phyloP scores from a whole-genome alignment of 768 basidiomycete species.

The Amanita subjunquillea region DNA sequence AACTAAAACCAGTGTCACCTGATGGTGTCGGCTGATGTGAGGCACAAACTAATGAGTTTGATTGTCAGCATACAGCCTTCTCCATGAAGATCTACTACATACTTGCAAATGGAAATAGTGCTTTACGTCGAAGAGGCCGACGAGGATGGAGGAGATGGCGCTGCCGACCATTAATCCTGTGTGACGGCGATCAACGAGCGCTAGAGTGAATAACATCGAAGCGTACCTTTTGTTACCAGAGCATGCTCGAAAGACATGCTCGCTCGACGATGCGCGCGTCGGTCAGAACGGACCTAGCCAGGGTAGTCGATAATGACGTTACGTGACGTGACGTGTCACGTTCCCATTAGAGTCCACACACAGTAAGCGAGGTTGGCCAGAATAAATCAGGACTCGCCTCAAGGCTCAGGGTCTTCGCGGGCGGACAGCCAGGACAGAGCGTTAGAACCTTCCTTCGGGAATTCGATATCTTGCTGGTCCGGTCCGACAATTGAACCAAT shows the following conservation, averaged over 20 bases:
- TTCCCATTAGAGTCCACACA: not conserved
- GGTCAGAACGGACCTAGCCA: not conserved
- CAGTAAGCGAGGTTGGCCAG: not conserved
- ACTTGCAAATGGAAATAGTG: constrained; percentile 84
- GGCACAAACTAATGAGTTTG: constrained; percentile 53
- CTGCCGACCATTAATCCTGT: constrained; percentile 69
- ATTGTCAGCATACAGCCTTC: constrained; percentile 8
- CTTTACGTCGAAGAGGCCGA: constrained; percentile 77
- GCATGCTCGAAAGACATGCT: constrained; percentile 78
- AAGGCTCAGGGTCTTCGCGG: not conserved
- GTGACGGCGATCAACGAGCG: not conserved
- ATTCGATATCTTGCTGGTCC: not conserved
- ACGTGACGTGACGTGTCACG: constrained; percentile 1
- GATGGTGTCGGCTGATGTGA: constrained; percentile 83
- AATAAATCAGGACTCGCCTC: not conserved
- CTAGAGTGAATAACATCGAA: not conserved
- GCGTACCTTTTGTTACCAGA: constrained; percentile 71
- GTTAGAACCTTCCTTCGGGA: not conserved
- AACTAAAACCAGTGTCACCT: constrained; percentile 35
- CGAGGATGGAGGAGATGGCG: constrained; percentile 63
- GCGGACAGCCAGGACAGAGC: not conserved
- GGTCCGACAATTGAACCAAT: not conserved
- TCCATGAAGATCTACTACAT: constrained; percentile 11
- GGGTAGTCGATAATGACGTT: not conserved
- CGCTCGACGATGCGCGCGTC: not conserved